These are phyloP conservation scores for Antitrichia curtipendula DNA, from an alignment of 225 moss, liverwort and hornwort genomes.

Conservation along the genomic window DNA sequence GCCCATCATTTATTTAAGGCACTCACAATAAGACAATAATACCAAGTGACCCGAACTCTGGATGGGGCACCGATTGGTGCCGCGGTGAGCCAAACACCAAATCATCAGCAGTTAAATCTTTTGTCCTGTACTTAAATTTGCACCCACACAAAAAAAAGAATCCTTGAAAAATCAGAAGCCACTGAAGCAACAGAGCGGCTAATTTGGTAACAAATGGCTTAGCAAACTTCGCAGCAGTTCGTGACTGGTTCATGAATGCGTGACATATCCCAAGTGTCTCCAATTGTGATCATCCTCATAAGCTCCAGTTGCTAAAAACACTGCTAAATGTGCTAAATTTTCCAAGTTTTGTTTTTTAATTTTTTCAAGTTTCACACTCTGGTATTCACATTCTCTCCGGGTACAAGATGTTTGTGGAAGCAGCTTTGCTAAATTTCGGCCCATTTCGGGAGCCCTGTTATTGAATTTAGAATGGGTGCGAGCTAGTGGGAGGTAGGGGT, in stretches of 20 bases:
- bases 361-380: neutral
- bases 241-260: neutral
- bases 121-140: neutral
- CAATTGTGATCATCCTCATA: neutral
- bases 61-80: neutral
- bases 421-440: neutral
- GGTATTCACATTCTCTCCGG: neutral
- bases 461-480: neutral
- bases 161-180: no score
- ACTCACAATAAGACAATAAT: neutral
- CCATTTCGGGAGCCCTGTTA: no score
- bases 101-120: neutral
- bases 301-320: neutral
- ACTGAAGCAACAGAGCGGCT: neutral
- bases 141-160: no score
- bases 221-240: neutral
- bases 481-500: neutral
- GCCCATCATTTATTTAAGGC: neutral
- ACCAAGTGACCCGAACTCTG: neutral
- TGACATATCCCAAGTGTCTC: no score
- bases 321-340: neutral
- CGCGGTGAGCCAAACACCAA: neutral
- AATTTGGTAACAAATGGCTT: neutral
- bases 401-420: neutral
- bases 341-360: no score